Evolutionary conservation across 1,284 basidiomycete species (phyloP), one percentile per base, ranked within the genome.

Genomic region (Cutaneotrichosporon spelunceum): DNA sequence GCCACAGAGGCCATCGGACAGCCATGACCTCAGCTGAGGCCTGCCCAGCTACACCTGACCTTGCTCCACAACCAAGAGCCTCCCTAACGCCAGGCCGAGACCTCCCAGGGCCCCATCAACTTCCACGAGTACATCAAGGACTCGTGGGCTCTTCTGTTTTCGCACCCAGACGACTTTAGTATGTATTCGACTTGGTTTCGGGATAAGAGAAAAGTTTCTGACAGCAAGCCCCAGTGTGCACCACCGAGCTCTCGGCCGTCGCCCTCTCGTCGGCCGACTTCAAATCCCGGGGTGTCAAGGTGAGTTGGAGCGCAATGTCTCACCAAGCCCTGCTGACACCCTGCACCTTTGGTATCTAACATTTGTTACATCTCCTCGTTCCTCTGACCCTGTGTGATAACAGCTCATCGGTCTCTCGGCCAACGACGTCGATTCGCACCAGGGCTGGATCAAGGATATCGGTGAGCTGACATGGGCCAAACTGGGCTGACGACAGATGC

Each of bases 221-320:
- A 88, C 88, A 52, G 87, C 36, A 71, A 49, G 75, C 78, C 29
- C 76, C 79, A 61, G 81, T 94, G 57, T 95, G 92, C 83, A 92
- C 96, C 53, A 99, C 96, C 56, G 96, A 99, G 83, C 88, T 99
- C 56, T 93, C 91, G 59, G 94, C 96, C 75, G 93, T 97, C 34
- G 89, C 95, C 45, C 87, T 90, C 70, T 87, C 89, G 64, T 83
- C 85, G n/a, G 81, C 82, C 19, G 93, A 98, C 78, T 99, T 98
- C 78, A 82, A 79, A 65, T 86, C 87, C 73, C 89, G 95, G 65
- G 87, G 87, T 66, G 93, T 97, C 72, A 98, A 99, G 82, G 84
- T 73, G 59, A 61, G 68, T 66, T 44, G 27, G 13, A 9, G 14
- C 19, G 4, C 27, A 26, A 11, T 48, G 21, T 48, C 23, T 11